Base-by-base conservation (phyloP, 1,284 basidiomycete genomes). In the Ustilago shanxiensis region DNA sequence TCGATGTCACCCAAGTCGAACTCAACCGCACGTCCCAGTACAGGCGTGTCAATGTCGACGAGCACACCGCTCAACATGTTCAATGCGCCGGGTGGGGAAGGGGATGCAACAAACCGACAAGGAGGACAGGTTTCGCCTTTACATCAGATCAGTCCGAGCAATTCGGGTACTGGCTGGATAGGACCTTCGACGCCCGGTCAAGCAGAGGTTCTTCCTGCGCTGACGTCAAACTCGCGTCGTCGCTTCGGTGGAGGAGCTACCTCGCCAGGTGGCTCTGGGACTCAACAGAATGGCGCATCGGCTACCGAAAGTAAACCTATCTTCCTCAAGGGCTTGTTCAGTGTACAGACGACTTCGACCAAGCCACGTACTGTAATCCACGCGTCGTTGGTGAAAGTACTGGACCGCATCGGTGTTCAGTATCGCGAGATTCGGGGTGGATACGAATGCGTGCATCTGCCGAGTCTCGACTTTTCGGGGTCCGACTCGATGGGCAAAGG, bases 401-500 rank as follows among this genome's bases (percentile, higher is more conserved):
- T 99, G 47, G 93, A 96, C 79, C 90, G 95, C 53, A 94, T 98
- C 90, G 94, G 95, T 69, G 92, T 99, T 54, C 94, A 95, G 86
- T 94, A 96, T 86, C 90, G 94, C 44, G 93, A 95, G 85, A 95
- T 91, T 80, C 93, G 92, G 85, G 90, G 91, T 62, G 96, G 96
- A 0, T 99, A 95, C 85, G 96, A 98, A 86, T 99, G 96, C 87
- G 92, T 96, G 26, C 95, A 98, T 86, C 88, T 93, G 56, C 96
- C 96, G 0, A 95, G 93, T 28, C 96, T 98, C 85, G 94, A 96
- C 85, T 73, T 81, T 65, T 68, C 74, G 22, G 62, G 68, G 8
- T 60, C 68, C 2, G 70, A 73, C 59, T 70, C 72, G 57, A 35
- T 73, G 37, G 81, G 81, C 10, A 70, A 69, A 49, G 81, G 81